Base-by-base conservation (phyloP, 1,139 yeast species). In the Pichia sp. region DNA sequence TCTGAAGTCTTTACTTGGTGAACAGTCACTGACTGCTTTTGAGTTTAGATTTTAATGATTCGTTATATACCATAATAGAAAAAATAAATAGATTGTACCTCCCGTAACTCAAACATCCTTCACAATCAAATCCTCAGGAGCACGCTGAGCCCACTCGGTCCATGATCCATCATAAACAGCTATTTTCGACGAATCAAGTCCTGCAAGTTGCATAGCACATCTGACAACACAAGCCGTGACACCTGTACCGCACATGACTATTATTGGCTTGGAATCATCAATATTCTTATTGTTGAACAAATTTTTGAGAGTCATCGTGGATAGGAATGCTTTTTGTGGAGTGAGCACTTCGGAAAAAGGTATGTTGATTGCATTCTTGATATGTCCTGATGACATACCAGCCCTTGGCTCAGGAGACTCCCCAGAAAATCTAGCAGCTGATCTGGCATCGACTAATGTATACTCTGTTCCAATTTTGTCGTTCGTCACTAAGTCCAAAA, bases 231-330 rank as follows among this genome's bases (percentile, higher is more conserved):
- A 88, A 0, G 96, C 97, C 21, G 96, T 85, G 44, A 91, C 97
- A 47, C 98, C 98, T 1, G 96, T 85, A 22, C 98, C 99, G 66
- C 99, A 93, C 88, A 87, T 82, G 44, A 85, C 87, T 51, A 93
- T 82, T 19, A 87, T 79, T 9, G 86, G 90, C 60, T 83, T 81
- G 18, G 74, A 75, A 2, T 66, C 66, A 31, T 71, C 69, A n/a
- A 78, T 64, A 1, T 72, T 73, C 18, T 62, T 64, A 0, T 64
- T 52, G 34, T 69, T 62, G 60, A 87, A 76, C n/a, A 82, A 61
- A 23, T 69, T 62, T 18, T 64, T 53, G 50, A 87, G 66, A 49
- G 78, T 79, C 12, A 70, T 73, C 10, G 70, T 65, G 3, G 80
- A 66, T 61, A 79, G 75, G 66, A 76, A 86, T 39, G 78, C 70